Base-by-base conservation (phyloP, 179 eudicot genomes). In the Monotropa hypopitys region DNA sequence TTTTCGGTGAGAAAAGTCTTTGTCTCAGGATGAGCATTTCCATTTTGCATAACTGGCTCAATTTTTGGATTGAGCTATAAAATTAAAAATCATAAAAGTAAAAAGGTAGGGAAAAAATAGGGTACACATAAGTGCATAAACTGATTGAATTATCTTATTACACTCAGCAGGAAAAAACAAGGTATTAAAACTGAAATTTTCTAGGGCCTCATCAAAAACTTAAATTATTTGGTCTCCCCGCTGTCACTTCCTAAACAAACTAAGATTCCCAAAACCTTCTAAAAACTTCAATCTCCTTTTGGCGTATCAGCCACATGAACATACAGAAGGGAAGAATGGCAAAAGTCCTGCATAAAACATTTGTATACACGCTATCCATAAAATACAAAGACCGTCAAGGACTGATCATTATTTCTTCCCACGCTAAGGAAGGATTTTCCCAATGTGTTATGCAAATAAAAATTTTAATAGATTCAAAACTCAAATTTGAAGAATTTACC, bases 1-100 rank as follows among this genome's bases (percentile, higher is more conserved):
- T 89, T 91, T 83, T 87, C 97, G 70, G 87, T 76, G 69, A 89
- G 80, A 81, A 93, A 80, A 50, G 82, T 86, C 82, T 90, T 90
- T n/a, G 84, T 86, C 88, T 90, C 94, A 12, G 90, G 86, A 78
- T 80, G 80, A 78, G 79, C 67, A 62, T 81, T 81, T 72, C 92
- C 94, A 86, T 91, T 96, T 72, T 86, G 90, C 38, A 66, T 72
- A 54, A 85, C 84, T 13, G 84, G 79, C 83, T 87, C 92, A 65
- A 66, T 82, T 79, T 86, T 89, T 46, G 86, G 45, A 78, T 79
- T 85, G 83, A 86, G 84, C 97, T 91, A 80, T 73, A 33, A 18
- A 72, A 57, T 49, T 70, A 18, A 75, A 74, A 65, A 8, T 6
- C 33, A 11, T 59, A 76, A 32, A 77, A 23, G 66, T 11, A 51